Evolutionary conservation across 1,139 yeast genomes (phyloP).

Genomic region (Sugiyamaella paludigena): DNA sequence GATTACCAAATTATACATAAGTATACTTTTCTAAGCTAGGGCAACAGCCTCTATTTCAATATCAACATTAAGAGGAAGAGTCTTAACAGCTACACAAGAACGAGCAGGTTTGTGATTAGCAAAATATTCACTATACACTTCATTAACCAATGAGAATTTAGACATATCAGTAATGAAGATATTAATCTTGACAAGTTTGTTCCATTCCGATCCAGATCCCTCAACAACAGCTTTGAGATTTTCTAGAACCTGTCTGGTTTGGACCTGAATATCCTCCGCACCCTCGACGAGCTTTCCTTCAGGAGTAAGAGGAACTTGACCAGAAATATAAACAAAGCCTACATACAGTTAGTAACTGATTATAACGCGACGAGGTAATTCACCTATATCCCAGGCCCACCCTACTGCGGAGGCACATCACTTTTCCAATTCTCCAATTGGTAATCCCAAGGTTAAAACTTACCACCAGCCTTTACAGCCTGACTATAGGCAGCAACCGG

Average conservation of each 20-base stretch:
- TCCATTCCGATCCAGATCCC: conserved; percentile 78
- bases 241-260: conserved; percentile 80
- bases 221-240: conserved; percentile 74
- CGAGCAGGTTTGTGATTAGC: conserved; percentile 87
- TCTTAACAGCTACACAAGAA: conserved; percentile 89
- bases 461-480: conserved; percentile 67
- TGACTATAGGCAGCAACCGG: conserved; percentile 96
- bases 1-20: not conserved
- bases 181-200: conserved; percentile 80
- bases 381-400: too few relatives aligned
- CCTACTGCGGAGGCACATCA: too few relatives aligned
- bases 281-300: conserved; percentile 73
- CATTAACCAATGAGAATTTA: conserved; percentile 77
- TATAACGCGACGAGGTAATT: too few relatives aligned
- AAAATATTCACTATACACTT: conserved; percentile 79
- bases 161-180: conserved; percentile 86
- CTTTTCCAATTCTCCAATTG: not conserved
- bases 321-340: conserved; percentile 86
- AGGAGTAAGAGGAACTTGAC: conserved; percentile 89
- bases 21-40: conserved; percentile 44
- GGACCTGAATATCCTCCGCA: conserved; percentile 59
- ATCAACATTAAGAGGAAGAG: conserved; percentile 78
- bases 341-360: not conserved
- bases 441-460: conserved; percentile 5
- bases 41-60: conserved; percentile 77